Conservation (phyloP, 805 yeast genomes). For the Kuraishia floccosa region DNA sequence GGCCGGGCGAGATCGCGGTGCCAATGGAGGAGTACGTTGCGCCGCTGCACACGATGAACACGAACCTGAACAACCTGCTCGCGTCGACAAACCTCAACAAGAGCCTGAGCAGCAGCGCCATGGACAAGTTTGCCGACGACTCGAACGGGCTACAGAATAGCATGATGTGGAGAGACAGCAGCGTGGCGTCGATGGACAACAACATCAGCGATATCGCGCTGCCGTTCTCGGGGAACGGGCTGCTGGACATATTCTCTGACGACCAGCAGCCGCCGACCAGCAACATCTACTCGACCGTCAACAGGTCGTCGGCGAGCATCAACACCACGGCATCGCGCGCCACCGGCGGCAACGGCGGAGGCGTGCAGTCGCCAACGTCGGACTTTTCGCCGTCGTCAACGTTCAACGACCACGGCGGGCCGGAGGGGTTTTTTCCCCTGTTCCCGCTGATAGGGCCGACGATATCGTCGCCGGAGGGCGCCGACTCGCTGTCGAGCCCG, state of each 20-base stretch:
- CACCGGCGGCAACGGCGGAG: too few species aligned
- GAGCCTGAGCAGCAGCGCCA: conserved; percentile 1
- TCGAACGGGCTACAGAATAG: neutral
- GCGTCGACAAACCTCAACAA: conserved; percentile 1
- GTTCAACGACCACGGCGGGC: neutral
- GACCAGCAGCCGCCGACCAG: conserved; percentile 8
- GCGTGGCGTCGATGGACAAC: conserved; percentile 1
- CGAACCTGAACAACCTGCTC: conserved; percentile 16
- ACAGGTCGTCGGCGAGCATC: conserved; percentile 1
- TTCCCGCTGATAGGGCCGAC: conserved; percentile 20
- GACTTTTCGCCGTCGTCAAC: neutral
- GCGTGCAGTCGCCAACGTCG: too few species aligned
- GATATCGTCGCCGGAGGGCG: conserved; percentile 2
- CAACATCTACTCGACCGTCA: neutral
- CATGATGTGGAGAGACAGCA: neutral
- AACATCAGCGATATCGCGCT: conserved; percentile 3
- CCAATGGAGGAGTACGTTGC: conserved; percentile 23
- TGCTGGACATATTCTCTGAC: conserved; percentile 13
- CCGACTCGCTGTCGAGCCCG: neutral
- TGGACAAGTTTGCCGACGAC: conserved; percentile 3
- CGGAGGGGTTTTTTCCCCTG: conserved; percentile 12
- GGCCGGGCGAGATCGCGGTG: conserved; percentile 17
- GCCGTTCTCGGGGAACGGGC: conserved; percentile 17
- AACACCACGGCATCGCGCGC: too few species aligned
- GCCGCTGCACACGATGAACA: conserved; percentile 22